A percentile compares a stretch with the other conserved stretches of the same genome.
These are phyloP conservation scores for Hericium erinaceus DNA, from an alignment of 768 basidiomycete species.

Conservation along the genomic window DNA sequence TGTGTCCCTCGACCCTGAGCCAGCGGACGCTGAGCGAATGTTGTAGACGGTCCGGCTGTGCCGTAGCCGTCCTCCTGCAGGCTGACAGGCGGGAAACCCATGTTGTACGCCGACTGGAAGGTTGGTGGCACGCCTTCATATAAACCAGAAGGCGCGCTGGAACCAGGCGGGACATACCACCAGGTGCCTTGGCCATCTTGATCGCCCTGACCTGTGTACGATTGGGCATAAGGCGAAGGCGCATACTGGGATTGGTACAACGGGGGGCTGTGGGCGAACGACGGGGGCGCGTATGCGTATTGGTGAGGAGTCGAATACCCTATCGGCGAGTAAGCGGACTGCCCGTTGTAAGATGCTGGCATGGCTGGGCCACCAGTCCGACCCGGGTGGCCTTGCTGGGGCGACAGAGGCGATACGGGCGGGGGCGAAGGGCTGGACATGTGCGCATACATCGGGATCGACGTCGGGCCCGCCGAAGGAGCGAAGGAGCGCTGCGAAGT, in stretches of 20 bases:
- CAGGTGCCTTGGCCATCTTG: constrained; percentile 39
- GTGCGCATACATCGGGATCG: constrained; percentile 2
- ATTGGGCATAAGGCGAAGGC: constrained; percentile 23
- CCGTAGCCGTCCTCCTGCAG: constrained; percentile 2
- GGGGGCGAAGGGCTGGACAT: constrained; percentile 15
- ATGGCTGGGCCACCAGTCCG: constrained; percentile 12
- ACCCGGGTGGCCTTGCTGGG: not conserved
- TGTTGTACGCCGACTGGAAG: constrained; percentile 25
- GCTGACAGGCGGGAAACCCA: constrained; percentile 19
- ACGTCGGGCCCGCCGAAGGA: constrained; percentile 7
- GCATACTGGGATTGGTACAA: constrained; percentile 31
- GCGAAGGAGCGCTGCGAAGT: constrained; percentile 19
- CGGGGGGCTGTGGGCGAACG: constrained; percentile 23
- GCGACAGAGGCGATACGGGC: constrained; percentile 9
- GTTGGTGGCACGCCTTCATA: constrained; percentile 21
- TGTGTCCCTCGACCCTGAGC: not conserved
- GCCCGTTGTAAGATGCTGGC: not conserved
- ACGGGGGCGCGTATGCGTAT: constrained; percentile 30
- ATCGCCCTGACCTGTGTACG: constrained; percentile 21
- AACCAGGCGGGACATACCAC: constrained; percentile 37
- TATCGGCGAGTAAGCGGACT: constrained; percentile 15
- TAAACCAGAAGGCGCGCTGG: constrained; percentile 3
- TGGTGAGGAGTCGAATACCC: constrained; percentile 23
- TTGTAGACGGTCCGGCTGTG: constrained; percentile 2
- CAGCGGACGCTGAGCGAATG: not conserved